These are phyloP conservation scores for Delonix regia DNA, from an alignment of 306 rosid genomes.

Conservation along the genomic window DNA sequence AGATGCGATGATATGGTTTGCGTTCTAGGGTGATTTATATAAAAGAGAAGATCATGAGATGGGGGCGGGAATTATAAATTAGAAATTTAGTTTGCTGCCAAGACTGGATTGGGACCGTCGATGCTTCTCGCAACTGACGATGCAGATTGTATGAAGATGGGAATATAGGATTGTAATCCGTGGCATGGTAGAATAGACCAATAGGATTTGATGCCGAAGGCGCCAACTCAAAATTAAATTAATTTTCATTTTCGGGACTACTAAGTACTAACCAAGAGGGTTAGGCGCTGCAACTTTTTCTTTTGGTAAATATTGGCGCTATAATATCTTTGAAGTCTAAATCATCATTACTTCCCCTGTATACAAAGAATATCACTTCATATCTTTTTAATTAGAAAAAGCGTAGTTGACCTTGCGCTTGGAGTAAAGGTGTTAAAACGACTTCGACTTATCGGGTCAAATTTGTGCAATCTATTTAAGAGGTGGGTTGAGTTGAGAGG, in stretches of 20 bases:
- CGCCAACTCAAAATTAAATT: neutral
- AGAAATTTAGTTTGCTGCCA: neutral
- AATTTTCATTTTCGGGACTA: neutral
- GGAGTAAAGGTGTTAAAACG: too few species aligned
- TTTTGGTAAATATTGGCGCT: neutral
- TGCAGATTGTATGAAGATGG: neutral
- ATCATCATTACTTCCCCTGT: too few species aligned
- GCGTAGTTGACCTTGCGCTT: too few species aligned
- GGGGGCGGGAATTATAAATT: neutral
- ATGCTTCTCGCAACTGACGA: neutral
- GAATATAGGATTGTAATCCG: neutral
- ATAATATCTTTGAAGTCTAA: neutral
- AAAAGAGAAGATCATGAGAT: neutral
- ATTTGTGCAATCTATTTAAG: too few species aligned
- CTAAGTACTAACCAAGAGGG: neutral
- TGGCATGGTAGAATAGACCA: neutral
- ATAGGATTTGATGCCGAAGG: neutral
- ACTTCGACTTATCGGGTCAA: too few species aligned
- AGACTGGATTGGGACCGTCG: neutral
- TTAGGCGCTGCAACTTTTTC: neutral
- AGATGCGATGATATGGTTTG: fast-evolving
- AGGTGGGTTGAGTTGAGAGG: too few species aligned
- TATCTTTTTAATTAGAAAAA: too few species aligned
- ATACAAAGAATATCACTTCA: too few species aligned
- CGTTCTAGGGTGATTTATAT: neutral